Conservation (phyloP, 2,329 filamentous ascomycete genomes). For the Pestalotiopsis sp. region DNA sequence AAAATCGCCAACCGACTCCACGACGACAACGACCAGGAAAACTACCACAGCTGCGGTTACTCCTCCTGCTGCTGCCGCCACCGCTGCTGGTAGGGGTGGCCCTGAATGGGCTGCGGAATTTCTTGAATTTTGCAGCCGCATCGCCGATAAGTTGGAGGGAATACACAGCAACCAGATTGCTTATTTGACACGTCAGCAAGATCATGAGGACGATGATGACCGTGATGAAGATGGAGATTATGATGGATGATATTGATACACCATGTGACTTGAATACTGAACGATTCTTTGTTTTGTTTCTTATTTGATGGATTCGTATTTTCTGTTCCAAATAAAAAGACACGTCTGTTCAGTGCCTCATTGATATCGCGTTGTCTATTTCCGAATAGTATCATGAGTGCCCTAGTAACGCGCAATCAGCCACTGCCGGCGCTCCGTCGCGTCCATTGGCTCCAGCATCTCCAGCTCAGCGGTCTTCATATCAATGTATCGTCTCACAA, state of each 20-base stretch:
- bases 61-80: background rate
- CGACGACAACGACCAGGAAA: background rate
- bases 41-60: background rate
- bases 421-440: conserved; percentile 54
- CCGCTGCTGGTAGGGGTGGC: too few relatives aligned
- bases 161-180: background rate
- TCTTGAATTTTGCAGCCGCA: background rate
- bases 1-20: background rate
- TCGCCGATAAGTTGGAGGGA: background rate
- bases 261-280: too few relatives aligned
- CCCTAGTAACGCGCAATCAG: conserved; percentile 65
- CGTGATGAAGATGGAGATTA: too few relatives aligned
- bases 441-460: conserved; percentile 50
- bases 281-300: too few relatives aligned
- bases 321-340: too few relatives aligned
- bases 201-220: background rate
- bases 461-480: conserved; percentile 62
- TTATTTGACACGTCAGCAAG: background rate
- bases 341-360: too few relatives aligned
- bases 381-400: too few relatives aligned
- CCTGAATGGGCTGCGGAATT: background rate
- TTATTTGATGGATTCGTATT: too few relatives aligned
- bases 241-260: too few relatives aligned
- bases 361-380: too few relatives aligned
- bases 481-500: conserved; percentile 57